Evolutionary conservation across 371 early-diverging fungal species (phyloP), one percentile per base, ranked within the genome.

Genomic region (Nosema bombycis): DNA sequence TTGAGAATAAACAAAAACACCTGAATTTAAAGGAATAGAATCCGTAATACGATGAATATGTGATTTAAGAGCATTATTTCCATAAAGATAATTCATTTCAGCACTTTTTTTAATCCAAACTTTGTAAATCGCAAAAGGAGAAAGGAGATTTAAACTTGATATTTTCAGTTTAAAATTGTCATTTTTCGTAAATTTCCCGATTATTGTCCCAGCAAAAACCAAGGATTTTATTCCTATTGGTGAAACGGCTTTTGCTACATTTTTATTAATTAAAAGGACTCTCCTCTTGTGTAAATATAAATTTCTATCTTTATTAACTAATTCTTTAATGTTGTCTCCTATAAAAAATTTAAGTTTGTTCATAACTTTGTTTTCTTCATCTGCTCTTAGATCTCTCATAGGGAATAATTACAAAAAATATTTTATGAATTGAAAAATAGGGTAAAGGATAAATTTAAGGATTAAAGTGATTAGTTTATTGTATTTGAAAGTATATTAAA

Each of bases 41-140:
- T 96, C 96, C 2, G 96, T 92, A 61, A 96, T 92, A 71, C 94
- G 89, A 46, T 92, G 92, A 74, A 98, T 86, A 85, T 97, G 99
- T 26, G 95, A 94, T 87, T 95, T 96, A 73, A 96, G 90, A 34
- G 97, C 90, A 84, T 98, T 93, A 89, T 97, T 98, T 36, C 97
- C 97, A 84, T 98, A 98, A 80, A 98, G 83, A 88, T 92, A 95
- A 26, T 95, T 92, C 97, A 96, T 97, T 86, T 97, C 99, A 75
- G 96, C 96, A 84, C 91, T 93, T 54, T 93, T 92, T 87, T 96
- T 96, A 69, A 98, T 90, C 95, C 96, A 97, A 57, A 97, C 91
- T 86, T 93, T 93, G 88, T 91, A 89, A 88, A 91, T 91, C 28
- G 95, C 94, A 85, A 94, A 96, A 86, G 92, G 94, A 32, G 92